These are phyloP conservation scores for Globisporangium nunn DNA, from an alignment of 352 stramenopile species.

Conservation along the genomic window DNA sequence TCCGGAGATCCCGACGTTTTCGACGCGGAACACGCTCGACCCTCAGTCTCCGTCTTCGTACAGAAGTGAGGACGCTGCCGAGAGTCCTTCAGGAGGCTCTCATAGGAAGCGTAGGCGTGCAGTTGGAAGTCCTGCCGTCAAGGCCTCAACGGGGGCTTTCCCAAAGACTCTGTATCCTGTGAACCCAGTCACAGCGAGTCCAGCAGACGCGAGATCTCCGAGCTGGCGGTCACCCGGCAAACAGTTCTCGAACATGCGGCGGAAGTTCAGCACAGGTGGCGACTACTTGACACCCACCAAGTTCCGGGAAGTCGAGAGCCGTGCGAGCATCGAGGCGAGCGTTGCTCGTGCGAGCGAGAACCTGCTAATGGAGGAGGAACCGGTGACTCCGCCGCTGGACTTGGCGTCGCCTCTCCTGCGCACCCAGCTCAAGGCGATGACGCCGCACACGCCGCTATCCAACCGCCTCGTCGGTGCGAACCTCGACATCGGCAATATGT, in stretches of 20 bases:
- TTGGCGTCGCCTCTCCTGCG: slow-evolving; percentile 72
- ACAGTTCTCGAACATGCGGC: slow-evolving; percentile 39
- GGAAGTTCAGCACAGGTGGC: slow-evolving; percentile 54
- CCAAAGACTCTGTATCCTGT: slow-evolving; percentile 44
- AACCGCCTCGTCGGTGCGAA: slow-evolving; percentile 79
- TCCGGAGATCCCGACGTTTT: slow-evolving; percentile 50
- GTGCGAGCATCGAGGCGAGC: slow-evolving; percentile 23
- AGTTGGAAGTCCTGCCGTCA: slow-evolving; percentile 14
- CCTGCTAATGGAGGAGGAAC: slow-evolving; percentile 45
- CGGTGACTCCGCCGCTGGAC: slow-evolving; percentile 51
- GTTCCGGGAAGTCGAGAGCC: slow-evolving; percentile 18
- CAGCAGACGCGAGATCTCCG: slow-evolving; percentile 12
- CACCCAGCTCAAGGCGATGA: slow-evolving; percentile 81
- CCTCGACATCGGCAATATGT: slow-evolving; percentile 60
- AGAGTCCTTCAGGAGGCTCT: slow-evolving; percentile 16
- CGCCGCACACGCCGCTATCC: slow-evolving; percentile 72
- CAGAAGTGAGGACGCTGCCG: slow-evolving; percentile 2
- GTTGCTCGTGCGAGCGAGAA: slow-evolving; percentile 24
- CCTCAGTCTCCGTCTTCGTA: slow-evolving; percentile 4
- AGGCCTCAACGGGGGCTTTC: slow-evolving; percentile 21
- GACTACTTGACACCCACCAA: slow-evolving; percentile 41
- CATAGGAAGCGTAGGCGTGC: slow-evolving; percentile 43
- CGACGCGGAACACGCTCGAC: slow-evolving; percentile 31
- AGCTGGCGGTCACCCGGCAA: slow-evolving; percentile 12
- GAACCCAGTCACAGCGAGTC: slow-evolving; percentile 16